phyloP scores from a whole-genome alignment of 805 yeast species.

The Jamesozyma jinghongensis region DNA sequence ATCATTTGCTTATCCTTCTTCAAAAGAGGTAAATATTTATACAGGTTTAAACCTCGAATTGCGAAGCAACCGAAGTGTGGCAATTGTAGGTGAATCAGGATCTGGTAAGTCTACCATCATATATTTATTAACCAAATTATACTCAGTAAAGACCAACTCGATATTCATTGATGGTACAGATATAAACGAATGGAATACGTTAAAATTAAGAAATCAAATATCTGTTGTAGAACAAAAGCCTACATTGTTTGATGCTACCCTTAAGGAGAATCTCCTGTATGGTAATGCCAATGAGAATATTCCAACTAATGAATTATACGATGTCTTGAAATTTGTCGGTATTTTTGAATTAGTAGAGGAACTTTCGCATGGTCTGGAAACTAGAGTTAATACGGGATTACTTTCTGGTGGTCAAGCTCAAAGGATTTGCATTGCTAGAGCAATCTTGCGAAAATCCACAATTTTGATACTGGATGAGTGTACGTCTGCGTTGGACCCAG shows the following conservation, averaged over 20 bases:
- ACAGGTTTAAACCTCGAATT: conserved; percentile 38
- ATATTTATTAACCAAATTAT: conserved; percentile 47
- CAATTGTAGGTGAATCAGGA: conserved; percentile 81
- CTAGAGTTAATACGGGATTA: conserved; percentile 43
- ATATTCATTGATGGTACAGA: conserved; percentile 41
- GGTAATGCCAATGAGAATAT: conserved; percentile 34
- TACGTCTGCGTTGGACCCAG: conserved; percentile 76
- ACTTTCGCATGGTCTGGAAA: conserved; percentile 50
- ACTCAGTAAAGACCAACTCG: conserved; percentile 31
- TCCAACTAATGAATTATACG: conserved; percentile 30
- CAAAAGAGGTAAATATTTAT: conserved; percentile 30
- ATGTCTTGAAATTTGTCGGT: conserved; percentile 38
- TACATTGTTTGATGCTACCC: conserved; percentile 60
- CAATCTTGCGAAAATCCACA: conserved; percentile 58
- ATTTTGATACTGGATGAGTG: conserved; percentile 73
- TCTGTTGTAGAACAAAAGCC: conserved; percentile 74
- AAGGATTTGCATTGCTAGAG: conserved; percentile 75
- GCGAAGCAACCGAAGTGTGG: conserved; percentile 42
- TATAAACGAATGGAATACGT: conserved; percentile 37
- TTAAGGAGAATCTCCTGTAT: conserved; percentile 61
- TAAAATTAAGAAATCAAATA: conserved; percentile 43
- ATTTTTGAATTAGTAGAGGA: conserved; percentile 45
- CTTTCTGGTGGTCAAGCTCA: conserved; percentile 92
- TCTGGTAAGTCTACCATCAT: conserved; percentile 81
- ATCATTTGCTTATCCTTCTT: conserved; percentile 40